Evolutionary conservation across 257 asterid species (phyloP).

Genomic region (Solanum sejunctum): DNA sequence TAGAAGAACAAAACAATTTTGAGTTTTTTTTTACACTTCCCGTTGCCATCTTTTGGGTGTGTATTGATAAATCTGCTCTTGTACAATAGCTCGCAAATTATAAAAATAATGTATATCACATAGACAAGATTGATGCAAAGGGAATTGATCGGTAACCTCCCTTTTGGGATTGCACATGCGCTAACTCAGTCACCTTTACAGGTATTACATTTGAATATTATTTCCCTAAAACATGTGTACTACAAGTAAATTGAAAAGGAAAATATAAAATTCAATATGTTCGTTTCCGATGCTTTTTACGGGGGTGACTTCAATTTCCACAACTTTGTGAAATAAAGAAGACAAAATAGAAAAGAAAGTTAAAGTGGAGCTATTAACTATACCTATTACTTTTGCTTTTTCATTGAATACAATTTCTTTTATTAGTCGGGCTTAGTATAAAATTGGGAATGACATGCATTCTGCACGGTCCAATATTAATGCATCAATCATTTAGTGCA

Average conservation of each 20-base stretch:
- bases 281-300: background rate
- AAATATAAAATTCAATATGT: background rate
- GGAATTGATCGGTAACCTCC: too few species aligned
- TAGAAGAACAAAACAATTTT: background rate
- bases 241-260: background rate
- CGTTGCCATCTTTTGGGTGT: too few species aligned
- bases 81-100: background rate
- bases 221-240: background rate
- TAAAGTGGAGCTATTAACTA: background rate
- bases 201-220: background rate
- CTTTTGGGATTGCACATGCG: background rate
- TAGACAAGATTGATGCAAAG: background rate
- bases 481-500: background rate
- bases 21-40: too few species aligned
- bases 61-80: too few species aligned
- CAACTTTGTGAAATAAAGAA: background rate
- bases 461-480: background rate
- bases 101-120: fast-evolving
- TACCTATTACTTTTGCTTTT: background rate
- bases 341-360: background rate
- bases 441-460: background rate
- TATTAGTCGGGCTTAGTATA: background rate
- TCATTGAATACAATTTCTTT: background rate
- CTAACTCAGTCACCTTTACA: background rate
- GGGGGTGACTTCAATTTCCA: background rate